Conservation (phyloP, 352 stramenopile genomes). For the Blastocystis sp. region DNA sequence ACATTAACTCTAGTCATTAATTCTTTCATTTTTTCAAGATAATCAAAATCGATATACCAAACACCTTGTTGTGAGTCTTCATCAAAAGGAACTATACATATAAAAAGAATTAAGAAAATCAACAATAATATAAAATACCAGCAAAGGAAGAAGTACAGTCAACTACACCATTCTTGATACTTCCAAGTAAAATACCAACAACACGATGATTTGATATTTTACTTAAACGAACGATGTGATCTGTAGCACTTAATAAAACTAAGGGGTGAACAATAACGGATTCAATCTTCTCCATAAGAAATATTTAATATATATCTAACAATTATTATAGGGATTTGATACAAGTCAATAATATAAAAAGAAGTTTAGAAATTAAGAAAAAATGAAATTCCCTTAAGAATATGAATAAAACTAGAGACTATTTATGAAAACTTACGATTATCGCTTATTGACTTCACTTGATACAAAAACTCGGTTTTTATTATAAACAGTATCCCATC, state of each 20-base stretch:
- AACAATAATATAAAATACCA: neutral
- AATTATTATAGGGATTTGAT: too few relatives aligned
- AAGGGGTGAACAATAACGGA: constrained; percentile 35
- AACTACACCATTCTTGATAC: constrained; percentile 8
- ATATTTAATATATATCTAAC: neutral
- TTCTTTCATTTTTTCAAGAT: constrained; percentile 36
- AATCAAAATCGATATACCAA: constrained; percentile 35
- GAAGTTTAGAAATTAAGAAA: too few relatives aligned
- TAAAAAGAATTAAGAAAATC: too few relatives aligned
- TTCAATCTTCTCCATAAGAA: constrained; percentile 26
- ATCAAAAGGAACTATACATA: constrained; percentile 33
- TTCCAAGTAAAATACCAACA: constrained; percentile 24
- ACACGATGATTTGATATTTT: constrained; percentile 28
- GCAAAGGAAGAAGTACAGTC: constrained; percentile 33
- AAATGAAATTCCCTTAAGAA: too few relatives aligned
- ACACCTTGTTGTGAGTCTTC: constrained; percentile 29
- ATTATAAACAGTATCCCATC: too few relatives aligned
- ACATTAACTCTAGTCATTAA: constrained; percentile 35
- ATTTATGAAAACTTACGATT: too few relatives aligned
- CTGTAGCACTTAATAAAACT: constrained; percentile 23
- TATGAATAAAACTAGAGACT: too few relatives aligned
- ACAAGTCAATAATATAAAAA: too few relatives aligned
- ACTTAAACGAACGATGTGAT: constrained; percentile 29
- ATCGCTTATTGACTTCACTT: too few relatives aligned
- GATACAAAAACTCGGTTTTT: too few relatives aligned